These are phyloP conservation scores for Neurospora cerealis DNA, from an alignment of 495 filamentous ascomycete genomes.

Conservation along the genomic window DNA sequence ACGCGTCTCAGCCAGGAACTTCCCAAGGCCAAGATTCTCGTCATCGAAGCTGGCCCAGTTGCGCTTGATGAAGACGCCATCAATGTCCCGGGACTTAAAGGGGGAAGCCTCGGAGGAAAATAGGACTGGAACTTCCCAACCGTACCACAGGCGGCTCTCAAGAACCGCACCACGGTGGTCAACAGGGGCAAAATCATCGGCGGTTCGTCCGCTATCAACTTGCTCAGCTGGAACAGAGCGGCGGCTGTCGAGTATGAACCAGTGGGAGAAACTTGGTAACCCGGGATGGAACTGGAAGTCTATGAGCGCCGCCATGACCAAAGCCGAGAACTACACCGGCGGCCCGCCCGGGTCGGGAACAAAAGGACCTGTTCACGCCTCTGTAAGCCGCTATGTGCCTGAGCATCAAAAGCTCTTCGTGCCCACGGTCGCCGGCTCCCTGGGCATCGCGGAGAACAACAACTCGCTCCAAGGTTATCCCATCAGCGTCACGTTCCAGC, in stretches of 20 bases:
- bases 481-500: slow-evolving; percentile 25
- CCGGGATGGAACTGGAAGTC: slow-evolving; percentile 46
- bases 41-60: slow-evolving; percentile 46
- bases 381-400: slow-evolving; percentile 25
- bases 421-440: slow-evolving; percentile 6
- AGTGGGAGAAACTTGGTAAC: slow-evolving; percentile 46
- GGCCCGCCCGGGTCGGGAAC: slow-evolving; percentile 3
- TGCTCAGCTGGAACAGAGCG: slow-evolving; percentile 44
- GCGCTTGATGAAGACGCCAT: slow-evolving; percentile 36
- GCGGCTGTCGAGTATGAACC: slow-evolving; percentile 47
- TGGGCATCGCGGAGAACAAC: slow-evolving; percentile 21
- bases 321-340: slow-evolving; percentile 25
- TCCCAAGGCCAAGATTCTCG: slow-evolving; percentile 38
- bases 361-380: slow-evolving; percentile 21
- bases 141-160: slow-evolving; percentile 30
- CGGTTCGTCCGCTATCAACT: slow-evolving; percentile 30
- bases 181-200: slow-evolving; percentile 42
- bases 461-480: slow-evolving; percentile 28
- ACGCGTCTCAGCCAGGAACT: slow-evolving; percentile 47
- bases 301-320: slow-evolving; percentile 26
- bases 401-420: no score
- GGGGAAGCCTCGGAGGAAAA: slow-evolving; percentile 28
- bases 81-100: slow-evolving; percentile 32
- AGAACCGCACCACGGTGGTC: slow-evolving; percentile 16
- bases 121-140: slow-evolving; percentile 48